Evolutionary conservation across 2,329 filamentous ascomycete species (phyloP).

Genomic region (Xylariaceae sp.): DNA sequence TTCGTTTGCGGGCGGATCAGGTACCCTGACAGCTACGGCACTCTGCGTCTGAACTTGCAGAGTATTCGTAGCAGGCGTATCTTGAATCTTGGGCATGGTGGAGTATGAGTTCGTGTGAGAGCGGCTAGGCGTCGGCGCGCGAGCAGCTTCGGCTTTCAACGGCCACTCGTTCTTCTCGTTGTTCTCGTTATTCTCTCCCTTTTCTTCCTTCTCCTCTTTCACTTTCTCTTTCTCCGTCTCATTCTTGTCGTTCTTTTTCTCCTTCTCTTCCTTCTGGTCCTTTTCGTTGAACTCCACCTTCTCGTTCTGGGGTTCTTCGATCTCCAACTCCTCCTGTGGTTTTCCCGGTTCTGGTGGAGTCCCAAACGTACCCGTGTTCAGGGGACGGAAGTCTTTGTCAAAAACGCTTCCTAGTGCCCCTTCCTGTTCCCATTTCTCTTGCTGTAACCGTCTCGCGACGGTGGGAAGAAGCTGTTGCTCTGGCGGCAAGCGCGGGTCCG

Average conservation of each 20-base stretch:
- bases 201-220: background rate
- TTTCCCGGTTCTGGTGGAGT: slow-evolving; percentile 41
- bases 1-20: slow-evolving; percentile 48
- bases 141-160: slow-evolving; percentile 43
- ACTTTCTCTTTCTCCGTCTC: background rate
- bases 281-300: background rate
- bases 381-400: slow-evolving; percentile 78
- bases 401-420: slow-evolving; percentile 81
- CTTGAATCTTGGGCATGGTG: slow-evolving; percentile 57
- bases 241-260: background rate
- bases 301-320: slow-evolving; percentile 39
- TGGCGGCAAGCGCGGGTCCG: slow-evolving; percentile 85
- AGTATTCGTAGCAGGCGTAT: slow-evolving; percentile 37
- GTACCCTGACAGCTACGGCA: slow-evolving; percentile 40
- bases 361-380: slow-evolving; percentile 61
- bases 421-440: slow-evolving; percentile 92
- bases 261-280: background rate
- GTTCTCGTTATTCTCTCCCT: slow-evolving; percentile 31
- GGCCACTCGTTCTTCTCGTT: slow-evolving; percentile 54
- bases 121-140: slow-evolving; percentile 39
- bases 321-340: slow-evolving; percentile 42
- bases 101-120: slow-evolving; percentile 51
- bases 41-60: slow-evolving; percentile 43
- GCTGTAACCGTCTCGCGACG: slow-evolving; percentile 82
- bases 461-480: slow-evolving; percentile 95